Evolutionary conservation across 139 green algal species (phyloP).

Genomic region (Gonium pectorale): DNA sequence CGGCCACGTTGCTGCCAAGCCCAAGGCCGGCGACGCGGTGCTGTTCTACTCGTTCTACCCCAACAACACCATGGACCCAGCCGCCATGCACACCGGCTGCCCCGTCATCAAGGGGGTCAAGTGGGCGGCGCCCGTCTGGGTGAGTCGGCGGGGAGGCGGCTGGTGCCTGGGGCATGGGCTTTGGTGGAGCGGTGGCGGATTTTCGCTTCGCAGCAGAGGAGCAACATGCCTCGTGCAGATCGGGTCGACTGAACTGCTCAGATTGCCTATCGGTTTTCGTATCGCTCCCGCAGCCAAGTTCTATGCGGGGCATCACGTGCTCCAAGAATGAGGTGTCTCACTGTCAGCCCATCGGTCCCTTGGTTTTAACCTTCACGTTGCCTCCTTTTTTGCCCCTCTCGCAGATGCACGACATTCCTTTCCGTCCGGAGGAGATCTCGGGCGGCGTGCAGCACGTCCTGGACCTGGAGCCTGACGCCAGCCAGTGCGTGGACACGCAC

Average conservation of each 20-base stretch:
- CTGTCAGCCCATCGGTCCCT: too few relatives aligned
- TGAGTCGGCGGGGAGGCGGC: neutral
- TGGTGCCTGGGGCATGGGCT: neutral
- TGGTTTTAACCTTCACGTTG: neutral
- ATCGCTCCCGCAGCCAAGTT: too few relatives aligned
- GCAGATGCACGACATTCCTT: conserved; percentile 50
- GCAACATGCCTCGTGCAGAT: too few relatives aligned
- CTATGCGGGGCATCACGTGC: too few relatives aligned
- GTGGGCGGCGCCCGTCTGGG: conserved; percentile 61
- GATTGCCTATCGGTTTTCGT: too few relatives aligned
- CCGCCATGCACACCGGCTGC: conserved; percentile 63
- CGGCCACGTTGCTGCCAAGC: conserved; percentile 72
- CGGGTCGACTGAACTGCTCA: too few relatives aligned
- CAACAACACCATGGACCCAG: conserved; percentile 53
- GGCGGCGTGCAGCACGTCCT: neutral
- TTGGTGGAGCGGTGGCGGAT: too few relatives aligned
- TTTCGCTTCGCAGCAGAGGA: too few relatives aligned
- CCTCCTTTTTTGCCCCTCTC: neutral
- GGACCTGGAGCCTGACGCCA: conserved; percentile 49
- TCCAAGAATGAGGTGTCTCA: too few relatives aligned
- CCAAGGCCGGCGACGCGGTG: conserved; percentile 62
- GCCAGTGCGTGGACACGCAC: conserved; percentile 51
- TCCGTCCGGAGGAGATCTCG: conserved; percentile 25
- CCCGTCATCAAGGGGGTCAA: conserved; percentile 60
- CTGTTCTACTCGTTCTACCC: conserved; percentile 64